These are phyloP conservation scores for Globisporangium sylvaticum DNA, from an alignment of 352 stramenopile species.

Conservation along the genomic window DNA sequence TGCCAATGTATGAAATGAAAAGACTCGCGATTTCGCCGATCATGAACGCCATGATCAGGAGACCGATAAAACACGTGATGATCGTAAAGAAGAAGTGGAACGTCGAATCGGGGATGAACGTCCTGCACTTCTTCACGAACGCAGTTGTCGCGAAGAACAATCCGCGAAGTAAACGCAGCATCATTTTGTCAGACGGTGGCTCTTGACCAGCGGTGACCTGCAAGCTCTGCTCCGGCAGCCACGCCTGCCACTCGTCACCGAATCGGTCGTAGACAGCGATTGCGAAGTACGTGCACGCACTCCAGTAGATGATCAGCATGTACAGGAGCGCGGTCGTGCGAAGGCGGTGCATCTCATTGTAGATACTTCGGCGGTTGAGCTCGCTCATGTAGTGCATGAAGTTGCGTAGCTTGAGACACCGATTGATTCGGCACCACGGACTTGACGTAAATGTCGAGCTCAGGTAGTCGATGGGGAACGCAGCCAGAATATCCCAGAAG, in stretches of 20 bases:
- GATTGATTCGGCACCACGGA: slow-evolving; percentile 36
- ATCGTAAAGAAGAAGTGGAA: slow-evolving; percentile 47
- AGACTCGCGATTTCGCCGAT: slow-evolving; percentile 68
- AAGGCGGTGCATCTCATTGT: slow-evolving; percentile 60
- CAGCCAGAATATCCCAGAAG: slow-evolving; percentile 36
- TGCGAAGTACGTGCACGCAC: slow-evolving; percentile 47
- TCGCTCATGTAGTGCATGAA: slow-evolving; percentile 57
- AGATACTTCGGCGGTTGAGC: slow-evolving; percentile 54
- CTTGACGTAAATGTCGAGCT: slow-evolving; percentile 39
- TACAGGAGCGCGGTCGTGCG: slow-evolving; percentile 41
- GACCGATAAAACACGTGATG: slow-evolving; percentile 42
- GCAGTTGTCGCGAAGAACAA: slow-evolving; percentile 55
- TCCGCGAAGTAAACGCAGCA: slow-evolving; percentile 39
- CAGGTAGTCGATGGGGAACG: slow-evolving; percentile 56
- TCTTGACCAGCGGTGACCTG: slow-evolving; percentile 19
- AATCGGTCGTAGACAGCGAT: slow-evolving; percentile 46
- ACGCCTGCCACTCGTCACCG: slow-evolving; percentile 44
- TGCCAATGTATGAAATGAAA: slow-evolving; percentile 68
- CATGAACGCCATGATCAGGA: slow-evolving; percentile 67
- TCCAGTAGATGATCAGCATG: slow-evolving; percentile 61
- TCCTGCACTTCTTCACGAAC: slow-evolving; percentile 65
- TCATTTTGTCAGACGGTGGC: slow-evolving; percentile 10
- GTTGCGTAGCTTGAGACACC: slow-evolving; percentile 50
- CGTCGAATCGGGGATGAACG: slow-evolving; percentile 44
- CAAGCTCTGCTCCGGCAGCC: slow-evolving; percentile 33